Evolutionary conservation across 2,329 filamentous ascomycete genomes (phyloP), one percentile per base, ranked within the genome.

Genomic region (Penicillium sp.): DNA sequence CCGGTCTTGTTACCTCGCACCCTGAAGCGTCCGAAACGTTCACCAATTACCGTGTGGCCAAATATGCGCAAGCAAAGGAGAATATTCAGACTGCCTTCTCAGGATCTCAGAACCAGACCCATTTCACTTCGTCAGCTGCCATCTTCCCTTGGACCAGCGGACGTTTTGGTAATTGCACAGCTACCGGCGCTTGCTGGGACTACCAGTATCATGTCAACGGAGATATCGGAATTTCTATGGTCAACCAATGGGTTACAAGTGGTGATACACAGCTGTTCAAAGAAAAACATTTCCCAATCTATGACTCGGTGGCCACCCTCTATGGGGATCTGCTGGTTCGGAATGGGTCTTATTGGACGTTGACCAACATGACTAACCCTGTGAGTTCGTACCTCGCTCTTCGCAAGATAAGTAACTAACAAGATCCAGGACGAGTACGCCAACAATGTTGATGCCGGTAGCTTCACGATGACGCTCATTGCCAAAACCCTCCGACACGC

Each of bases 151-250:
- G 87, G 87, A 89, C 85, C 0, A 82, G 82, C 58, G 85, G 83
- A 7, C 72, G 85, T 5, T 86, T 78, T 61, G 87, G 86, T 2
- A 89, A 89, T 60, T 89, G 86, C 61, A 89, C 87, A 0, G 79
- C 76, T 2, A 82, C 81, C 2, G 81, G 81, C 2, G 78, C 81
- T 21, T 89, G 86, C 66, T 87, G 85, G 60, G 86, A 89, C 66
- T 89, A 89, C 58, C 79, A 89, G 64, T 90, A 89, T 60, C 86
- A 89, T 66, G 61, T 89, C 29, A 89, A 89, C 59, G 84, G 85
- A 7, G 86, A 89, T 58, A 88, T 89, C 58, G 84, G 82, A 0
- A 73, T 88, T 24, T 78, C 83, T 1, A 74, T 87, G 52, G 77
- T 82, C 59, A 85, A 86, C 46, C 82, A 86, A 53, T 84, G 79